Percentiles rank a stretch among this genome's conserved stretches.
phyloP scores from a whole-genome alignment of 2,329 filamentous ascomycete species.

The Blumeriella jaapii region DNA sequence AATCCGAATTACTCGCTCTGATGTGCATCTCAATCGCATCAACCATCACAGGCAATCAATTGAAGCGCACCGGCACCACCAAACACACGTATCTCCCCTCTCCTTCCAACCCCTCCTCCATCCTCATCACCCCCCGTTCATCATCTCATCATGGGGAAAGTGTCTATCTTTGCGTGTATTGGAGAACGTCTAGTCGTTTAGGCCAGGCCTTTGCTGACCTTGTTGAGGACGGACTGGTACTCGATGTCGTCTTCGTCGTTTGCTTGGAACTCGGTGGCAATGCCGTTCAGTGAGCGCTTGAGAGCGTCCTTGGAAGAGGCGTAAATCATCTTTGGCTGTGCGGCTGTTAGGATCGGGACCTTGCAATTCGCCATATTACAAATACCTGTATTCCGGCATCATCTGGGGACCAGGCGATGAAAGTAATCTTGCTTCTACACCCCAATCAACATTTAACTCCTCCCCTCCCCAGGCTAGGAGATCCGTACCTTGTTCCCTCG shows the following conservation, averaged over 20 bases:
- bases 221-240: constrained; percentile 57
- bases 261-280: constrained; percentile 70
- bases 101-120: constrained; percentile 2
- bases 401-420: constrained; percentile 73
- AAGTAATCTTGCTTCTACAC: constrained; percentile 62
- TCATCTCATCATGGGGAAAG: constrained; percentile 2
- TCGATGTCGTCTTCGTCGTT: constrained; percentile 78
- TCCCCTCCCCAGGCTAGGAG: too few relatives aligned
- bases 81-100: constrained; percentile 17
- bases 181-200: constrained; percentile 27
- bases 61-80: constrained; percentile 20
- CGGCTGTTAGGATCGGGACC: constrained; percentile 8
- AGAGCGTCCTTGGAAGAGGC: constrained; percentile 79
- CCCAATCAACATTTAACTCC: too few relatives aligned
- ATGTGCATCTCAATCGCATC: constrained; percentile 20
- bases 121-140: constrained; percentile 3
- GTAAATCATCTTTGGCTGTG: constrained; percentile 79
- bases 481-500: constrained; percentile 56
- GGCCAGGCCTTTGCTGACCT: constrained; percentile 49
- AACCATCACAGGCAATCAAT: constrained; percentile 15
- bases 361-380: too few relatives aligned
- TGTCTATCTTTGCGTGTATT: constrained; percentile 1
- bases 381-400: constrained; percentile 67
- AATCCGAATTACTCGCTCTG: constrained; percentile 12
- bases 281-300: constrained; percentile 65